Evolutionary conservation across 2,329 filamentous ascomycete genomes (phyloP), one percentile per base, ranked within the genome.

Genomic region (Xylaria hypoxylon): DNA sequence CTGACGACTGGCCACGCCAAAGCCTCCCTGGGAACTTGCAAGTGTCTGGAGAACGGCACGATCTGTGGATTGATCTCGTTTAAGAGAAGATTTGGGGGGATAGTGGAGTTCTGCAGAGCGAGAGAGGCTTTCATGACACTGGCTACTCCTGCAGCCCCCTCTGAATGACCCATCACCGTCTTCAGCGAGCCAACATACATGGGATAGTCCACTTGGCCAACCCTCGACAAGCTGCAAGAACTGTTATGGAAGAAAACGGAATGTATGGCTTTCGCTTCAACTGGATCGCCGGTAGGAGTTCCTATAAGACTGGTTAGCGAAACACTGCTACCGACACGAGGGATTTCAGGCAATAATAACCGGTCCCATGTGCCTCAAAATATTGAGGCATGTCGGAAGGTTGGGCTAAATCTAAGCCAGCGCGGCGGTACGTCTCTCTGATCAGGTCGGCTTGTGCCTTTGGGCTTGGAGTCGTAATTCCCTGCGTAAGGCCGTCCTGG

Each of bases 301-400:
- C 28, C 28, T 31, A 8, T 31, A 31, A 8, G 28, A 8, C 28
- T 31, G 28, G 8, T 31, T 31, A 31, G 28, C 8, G 5, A 31
- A 31, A 8, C 8, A 31, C 28, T 5, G n/a, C n/a, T n/a, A n/a
- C n/a, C n/a, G n/a, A n/a, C n/a, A 31, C 28, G 8, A 31, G 8
- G 28, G 28, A 8, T 5, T 31, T 1, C 28, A 31, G 28, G 8
- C 28, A 52, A 33, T 35, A 35, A 17, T 4, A 17, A 35, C 2
- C 11, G 2, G 33, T 33, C 40, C 75, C 75, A 24, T 77, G 75
- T 0, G 73, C 74, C 33, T 77, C 72, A 45, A 77, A 77, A 53
- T 69, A 77, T 31, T 77, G 75, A 1, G 63, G 66, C 1, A 73
- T 66, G 26, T 75, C 64, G 5, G 11, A 2, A 2, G 13, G 40